A percentile compares a stretch with the other conserved stretches of the same genome.
Conservation (phyloP, 495 filamentous ascomycete genomes). For the Aspergillus campestris region DNA sequence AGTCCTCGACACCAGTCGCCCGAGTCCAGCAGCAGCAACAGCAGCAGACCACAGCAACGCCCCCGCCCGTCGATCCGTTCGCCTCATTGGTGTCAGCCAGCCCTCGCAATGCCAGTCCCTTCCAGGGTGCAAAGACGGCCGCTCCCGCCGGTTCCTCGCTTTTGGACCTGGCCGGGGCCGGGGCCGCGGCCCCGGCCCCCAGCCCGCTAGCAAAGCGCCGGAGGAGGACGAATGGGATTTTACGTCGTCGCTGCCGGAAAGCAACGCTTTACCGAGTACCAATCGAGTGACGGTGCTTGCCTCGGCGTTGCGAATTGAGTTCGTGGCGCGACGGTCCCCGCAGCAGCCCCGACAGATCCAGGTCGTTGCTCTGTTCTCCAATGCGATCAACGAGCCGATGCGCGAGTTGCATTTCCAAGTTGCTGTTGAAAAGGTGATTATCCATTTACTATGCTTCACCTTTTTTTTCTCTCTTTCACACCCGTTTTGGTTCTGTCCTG, state of each 20-base stretch:
- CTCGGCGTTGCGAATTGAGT: constrained; percentile 45
- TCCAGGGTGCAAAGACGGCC: constrained; percentile 14
- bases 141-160: constrained; percentile 30
- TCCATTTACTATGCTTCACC: too few relatives aligned
- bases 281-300: constrained; percentile 56
- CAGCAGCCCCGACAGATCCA: constrained; percentile 39
- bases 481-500: not conserved
- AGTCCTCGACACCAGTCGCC: constrained; percentile 40
- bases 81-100: constrained; percentile 56
- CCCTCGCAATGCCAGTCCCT: constrained; percentile 34
- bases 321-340: constrained; percentile 35
- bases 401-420: constrained; percentile 81
- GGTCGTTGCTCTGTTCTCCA: constrained; percentile 64
- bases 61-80: constrained; percentile 51
- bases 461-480: too few relatives aligned
- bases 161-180: constrained; percentile 30
- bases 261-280: constrained; percentile 38
- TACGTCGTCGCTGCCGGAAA: constrained; percentile 72
- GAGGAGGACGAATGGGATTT: constrained; percentile 88
- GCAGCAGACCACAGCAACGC: constrained; percentile 30
- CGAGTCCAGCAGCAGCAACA: constrained; percentile 16
- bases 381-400: constrained; percentile 60
- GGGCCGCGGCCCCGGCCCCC: constrained; percentile 14
- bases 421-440: constrained; percentile 79
- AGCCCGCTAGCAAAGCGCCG: constrained; percentile 19